Percentiles rank a stretch among this genome's conserved stretches.
Conservation (phyloP, 768 basidiomycete species). For the Lentinula guzmanii region DNA sequence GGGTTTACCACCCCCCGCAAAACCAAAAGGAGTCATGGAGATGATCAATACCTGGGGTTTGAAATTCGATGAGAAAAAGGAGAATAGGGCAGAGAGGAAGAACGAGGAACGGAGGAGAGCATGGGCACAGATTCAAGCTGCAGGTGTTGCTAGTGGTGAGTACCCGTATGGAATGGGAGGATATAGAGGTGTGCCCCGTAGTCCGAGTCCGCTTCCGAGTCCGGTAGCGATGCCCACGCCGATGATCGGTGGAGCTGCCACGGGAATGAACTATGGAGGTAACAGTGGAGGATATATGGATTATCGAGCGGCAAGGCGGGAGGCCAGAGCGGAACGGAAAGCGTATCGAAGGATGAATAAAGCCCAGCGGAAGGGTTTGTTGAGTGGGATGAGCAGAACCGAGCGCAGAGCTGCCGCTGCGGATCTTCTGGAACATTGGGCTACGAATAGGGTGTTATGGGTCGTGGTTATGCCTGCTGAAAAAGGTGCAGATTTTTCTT, state of each 20-base stretch:
- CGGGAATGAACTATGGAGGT: background rate
- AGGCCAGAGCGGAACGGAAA: background rate
- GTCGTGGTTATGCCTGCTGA: slow-evolving; percentile 17
- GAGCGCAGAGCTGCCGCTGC: slow-evolving; percentile 13
- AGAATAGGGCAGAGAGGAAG: slow-evolving; percentile 13
- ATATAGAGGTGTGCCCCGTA: background rate
- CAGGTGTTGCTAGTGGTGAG: background rate
- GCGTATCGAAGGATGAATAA: background rate
- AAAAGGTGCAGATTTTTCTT: slow-evolving; percentile 7
- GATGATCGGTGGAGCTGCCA: background rate
- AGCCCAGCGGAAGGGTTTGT: background rate
- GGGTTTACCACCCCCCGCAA: slow-evolving; percentile 14
- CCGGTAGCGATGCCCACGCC: background rate
- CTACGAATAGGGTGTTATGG: slow-evolving; percentile 15
- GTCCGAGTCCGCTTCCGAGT: background rate
- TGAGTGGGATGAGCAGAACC: slow-evolving; percentile 2
- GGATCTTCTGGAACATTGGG: slow-evolving; percentile 16
- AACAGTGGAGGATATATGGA: background rate
- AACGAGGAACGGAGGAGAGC: slow-evolving; percentile 12
- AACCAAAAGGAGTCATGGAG: slow-evolving; percentile 18
- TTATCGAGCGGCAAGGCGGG: background rate
- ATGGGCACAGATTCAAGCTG: slow-evolving; percentile 8
- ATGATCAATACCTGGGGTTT: slow-evolving; percentile 15
- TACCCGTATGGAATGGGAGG: background rate
- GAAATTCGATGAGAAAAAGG: slow-evolving; percentile 13